Base-by-base conservation (phyloP, 176 grass and related monocot genomes). In the bread wheat (Triticum aestivum) region DNA sequence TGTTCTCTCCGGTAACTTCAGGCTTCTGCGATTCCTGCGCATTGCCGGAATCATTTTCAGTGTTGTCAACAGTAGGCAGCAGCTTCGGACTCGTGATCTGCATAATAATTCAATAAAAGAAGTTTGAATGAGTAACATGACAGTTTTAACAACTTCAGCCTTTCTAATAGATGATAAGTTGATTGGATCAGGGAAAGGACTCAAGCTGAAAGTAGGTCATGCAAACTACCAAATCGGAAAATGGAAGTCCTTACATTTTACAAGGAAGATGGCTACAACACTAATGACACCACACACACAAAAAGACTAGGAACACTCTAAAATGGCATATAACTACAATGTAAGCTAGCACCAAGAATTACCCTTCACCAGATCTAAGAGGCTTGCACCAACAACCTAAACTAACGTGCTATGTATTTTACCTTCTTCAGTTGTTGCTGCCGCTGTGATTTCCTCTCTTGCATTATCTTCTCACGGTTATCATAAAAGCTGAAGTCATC, bases 401-500 rank as follows among this genome's bases (percentile, higher is more conserved):
- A 27, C 4, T 44, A 74, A 30, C n/a, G 13, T 81, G 76, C 26
- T 74, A 65, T 56, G n/a, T 20, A 38, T 49, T 11, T 11, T 84
- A 93, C 92, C 94, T 97, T 97, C 78, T 86, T 91, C 73, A 86
- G 88, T 61, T 79, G 70, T 63, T 87, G 94, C 61, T 91, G 90
- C 52, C 92, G 84, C 78, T 92, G 92, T 52, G 84, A 29, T 83
- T 87, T 97, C 73, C 86, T 94, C 73, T 97, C 90, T 80, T 89
- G 84, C 92, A 97, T 91, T 77, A 94, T 70, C 91, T 94, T 97
- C 88, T 97, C 90, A 24, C 95, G 93, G 39, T 84, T 92, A 88
- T 95, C 95, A 71, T 98, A 98, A 78, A 98, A 98, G 35, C 20
- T 30, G 38, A 98, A 95, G 73, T 95, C 95, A 80, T 98, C 95